A percentile compares a stretch with the other conserved stretches of the same genome.
Evolutionary conservation across 345 rosid genomes (phyloP).

Genomic region (Salix viminalis): DNA sequence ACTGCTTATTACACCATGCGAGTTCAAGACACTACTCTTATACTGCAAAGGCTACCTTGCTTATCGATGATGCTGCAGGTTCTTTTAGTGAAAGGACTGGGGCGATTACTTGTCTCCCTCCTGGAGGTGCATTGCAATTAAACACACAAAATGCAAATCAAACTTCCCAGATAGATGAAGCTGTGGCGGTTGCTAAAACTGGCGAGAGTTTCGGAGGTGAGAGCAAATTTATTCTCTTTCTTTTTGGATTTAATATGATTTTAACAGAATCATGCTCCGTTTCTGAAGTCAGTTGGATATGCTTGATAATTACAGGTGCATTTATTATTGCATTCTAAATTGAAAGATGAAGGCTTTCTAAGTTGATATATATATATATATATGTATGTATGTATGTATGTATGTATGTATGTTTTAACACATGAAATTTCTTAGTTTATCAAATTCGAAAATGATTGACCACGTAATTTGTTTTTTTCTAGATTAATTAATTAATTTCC

Average conservation of each 20-base stretch:
- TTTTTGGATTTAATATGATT: not conserved
- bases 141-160: conserved; percentile 1
- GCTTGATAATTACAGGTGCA: too few relatives aligned
- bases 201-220: conserved; percentile 5
- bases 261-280: not conserved
- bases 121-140: not conserved
- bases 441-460: too few relatives aligned
- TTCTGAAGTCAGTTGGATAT: not conserved
- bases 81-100: not conserved
- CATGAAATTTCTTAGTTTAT: too few relatives aligned
- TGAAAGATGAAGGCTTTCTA: too few relatives aligned
- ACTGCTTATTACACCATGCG: not conserved
- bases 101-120: not conserved
- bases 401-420: too few relatives aligned
- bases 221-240: not conserved
- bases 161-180: conserved; percentile 9
- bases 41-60: too few relatives aligned
- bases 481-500: too few relatives aligned
- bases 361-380: too few relatives aligned
- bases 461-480: too few relatives aligned
- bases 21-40: not conserved
- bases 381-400: too few relatives aligned
- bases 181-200: not conserved
- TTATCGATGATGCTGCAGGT: conserved; percentile 11
- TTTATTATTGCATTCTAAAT: too few relatives aligned